phyloP scores from a whole-genome alignment of 2,329 filamentous ascomycete species.

The Xylaria sp. region DNA sequence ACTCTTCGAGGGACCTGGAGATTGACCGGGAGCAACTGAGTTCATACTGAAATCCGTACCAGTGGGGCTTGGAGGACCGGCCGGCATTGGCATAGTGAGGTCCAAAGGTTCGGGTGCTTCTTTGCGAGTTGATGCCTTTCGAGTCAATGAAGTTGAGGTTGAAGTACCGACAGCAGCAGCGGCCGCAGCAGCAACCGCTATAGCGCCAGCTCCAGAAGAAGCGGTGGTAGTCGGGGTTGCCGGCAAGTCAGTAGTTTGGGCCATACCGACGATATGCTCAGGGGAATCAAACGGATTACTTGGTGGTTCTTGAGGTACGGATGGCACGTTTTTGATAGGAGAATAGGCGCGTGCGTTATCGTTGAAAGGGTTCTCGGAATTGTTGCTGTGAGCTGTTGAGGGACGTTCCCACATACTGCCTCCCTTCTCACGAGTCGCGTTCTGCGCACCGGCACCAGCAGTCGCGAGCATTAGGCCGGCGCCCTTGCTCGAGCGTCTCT shows the following conservation, averaged over 20 bases:
- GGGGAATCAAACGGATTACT: conserved; percentile 51
- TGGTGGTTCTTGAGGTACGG: conserved; percentile 44
- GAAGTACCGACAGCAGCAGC: conserved; percentile 47
- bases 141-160: conserved; percentile 45
- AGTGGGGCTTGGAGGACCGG: conserved; percentile 66
- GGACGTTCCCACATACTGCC: conserved; percentile 61
- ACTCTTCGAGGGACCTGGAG: conserved; percentile 58
- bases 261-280: conserved; percentile 53
- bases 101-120: conserved; percentile 63
- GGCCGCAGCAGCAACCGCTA: conserved; percentile 52
- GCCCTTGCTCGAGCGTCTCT: conserved; percentile 62
- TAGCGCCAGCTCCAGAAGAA: conserved; percentile 54
- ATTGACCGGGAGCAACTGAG: conserved; percentile 61
- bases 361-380: conserved; percentile 77
- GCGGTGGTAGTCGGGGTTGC: conserved; percentile 48
- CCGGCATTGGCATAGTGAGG: conserved; percentile 60
- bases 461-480: conserved; percentile 53
- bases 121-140: conserved; percentile 67
- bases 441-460: conserved; percentile 41
- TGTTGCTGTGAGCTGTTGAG: conserved; percentile 56
- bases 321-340: conserved; percentile 53
- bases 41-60: conserved; percentile 71
- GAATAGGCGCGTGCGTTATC: conserved; percentile 60
- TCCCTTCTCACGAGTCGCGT: conserved; percentile 48
- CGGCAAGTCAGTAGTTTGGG: conserved; percentile 50